Conservation (phyloP, 1,139 yeast genomes). For the Yamadazyma dendronema region DNA sequence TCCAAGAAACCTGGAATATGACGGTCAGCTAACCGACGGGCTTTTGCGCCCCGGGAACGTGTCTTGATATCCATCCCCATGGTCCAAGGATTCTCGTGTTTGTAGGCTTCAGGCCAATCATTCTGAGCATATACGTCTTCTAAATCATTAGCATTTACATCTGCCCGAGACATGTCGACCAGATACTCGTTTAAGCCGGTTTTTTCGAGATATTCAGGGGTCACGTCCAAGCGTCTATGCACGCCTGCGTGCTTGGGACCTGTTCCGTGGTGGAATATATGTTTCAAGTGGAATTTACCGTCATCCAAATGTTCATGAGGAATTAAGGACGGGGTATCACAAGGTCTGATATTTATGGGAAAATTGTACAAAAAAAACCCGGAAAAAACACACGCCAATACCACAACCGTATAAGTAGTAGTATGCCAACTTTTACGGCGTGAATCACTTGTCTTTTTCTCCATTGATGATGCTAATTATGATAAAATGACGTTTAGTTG, state of each 20-base stretch:
- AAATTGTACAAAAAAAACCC: too few species aligned
- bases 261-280: slow-evolving; percentile 54
- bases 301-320: too few species aligned
- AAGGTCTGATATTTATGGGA: too few species aligned
- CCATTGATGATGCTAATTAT: background rate
- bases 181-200: slow-evolving; percentile 10
- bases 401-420: too few species aligned
- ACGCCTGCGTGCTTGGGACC: slow-evolving; percentile 30
- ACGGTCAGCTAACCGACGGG: slow-evolving; percentile 55
- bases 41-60: slow-evolving; percentile 18
- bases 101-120: slow-evolving; percentile 42
- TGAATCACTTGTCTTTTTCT: background rate
- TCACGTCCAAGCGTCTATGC: slow-evolving; percentile 49
- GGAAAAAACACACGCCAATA: too few species aligned
- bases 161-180: slow-evolving; percentile 4
- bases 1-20: slow-evolving; percentile 63
- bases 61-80: slow-evolving; percentile 29
- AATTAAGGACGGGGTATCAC: background rate
- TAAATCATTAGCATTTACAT: slow-evolving; percentile 17
- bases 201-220: slow-evolving; percentile 19
- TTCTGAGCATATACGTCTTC: slow-evolving; percentile 25
- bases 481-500: background rate
- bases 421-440: background rate
- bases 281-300: slow-evolving; percentile 33
- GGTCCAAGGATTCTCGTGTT: slow-evolving; percentile 44